phyloP scores from a whole-genome alignment of 345 rosid genomes.

The Laguncularia racemosa region DNA sequence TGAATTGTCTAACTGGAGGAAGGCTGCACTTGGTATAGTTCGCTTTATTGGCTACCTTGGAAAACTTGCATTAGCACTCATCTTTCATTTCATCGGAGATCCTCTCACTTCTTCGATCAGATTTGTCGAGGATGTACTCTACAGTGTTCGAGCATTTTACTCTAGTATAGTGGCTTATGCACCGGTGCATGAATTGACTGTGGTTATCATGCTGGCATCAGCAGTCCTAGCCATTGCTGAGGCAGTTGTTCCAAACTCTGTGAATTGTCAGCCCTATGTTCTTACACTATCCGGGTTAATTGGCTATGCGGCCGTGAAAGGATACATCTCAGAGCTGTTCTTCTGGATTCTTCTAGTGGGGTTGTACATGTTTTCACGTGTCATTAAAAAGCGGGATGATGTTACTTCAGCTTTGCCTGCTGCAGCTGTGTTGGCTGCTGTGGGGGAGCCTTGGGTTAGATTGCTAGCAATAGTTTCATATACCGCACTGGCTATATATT shows the following conservation, averaged over 20 bases:
- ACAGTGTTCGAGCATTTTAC: constrained; percentile 57
- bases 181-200: constrained; percentile 56
- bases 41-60: constrained; percentile 51
- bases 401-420: constrained; percentile 73
- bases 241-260: constrained; percentile 56
- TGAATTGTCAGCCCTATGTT: constrained; percentile 51
- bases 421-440: constrained; percentile 74
- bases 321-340: constrained; percentile 69
- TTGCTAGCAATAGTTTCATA: constrained; percentile 42
- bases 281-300: constrained; percentile 61
- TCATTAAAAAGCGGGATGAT: constrained; percentile 63
- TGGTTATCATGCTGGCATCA: constrained; percentile 59
- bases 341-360: constrained; percentile 74
- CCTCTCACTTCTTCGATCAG: constrained; percentile 53
- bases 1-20: constrained; percentile 72
- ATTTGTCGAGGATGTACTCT: constrained; percentile 45
- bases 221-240: constrained; percentile 75
- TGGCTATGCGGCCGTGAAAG: constrained; percentile 67
- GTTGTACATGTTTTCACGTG: constrained; percentile 48
- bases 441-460: constrained; percentile 91
- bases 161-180: constrained; percentile 62
- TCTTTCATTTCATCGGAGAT: constrained; percentile 74
- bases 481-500: constrained; percentile 55
- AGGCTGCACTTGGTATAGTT: constrained; percentile 27
- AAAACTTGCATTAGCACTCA: constrained; percentile 52